These are phyloP conservation scores for Cercospora sojina DNA, from an alignment of 2,329 filamentous ascomycete species.

Conservation along the genomic window DNA sequence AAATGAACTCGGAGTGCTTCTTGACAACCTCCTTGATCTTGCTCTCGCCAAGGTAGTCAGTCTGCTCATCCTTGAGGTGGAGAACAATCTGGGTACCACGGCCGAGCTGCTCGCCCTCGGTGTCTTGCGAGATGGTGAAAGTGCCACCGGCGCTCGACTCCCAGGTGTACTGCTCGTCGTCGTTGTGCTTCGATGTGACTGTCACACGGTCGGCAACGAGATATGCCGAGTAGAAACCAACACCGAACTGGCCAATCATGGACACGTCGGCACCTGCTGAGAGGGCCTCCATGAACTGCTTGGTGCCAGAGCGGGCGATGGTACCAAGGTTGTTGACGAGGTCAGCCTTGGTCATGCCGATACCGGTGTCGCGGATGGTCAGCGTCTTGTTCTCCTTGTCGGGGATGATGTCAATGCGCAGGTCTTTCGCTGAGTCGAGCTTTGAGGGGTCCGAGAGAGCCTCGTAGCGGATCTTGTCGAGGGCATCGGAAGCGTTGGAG, in stretches of 20 bases:
- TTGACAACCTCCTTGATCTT: conserved; percentile 99
- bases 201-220: conserved; percentile 95
- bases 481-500: conserved; percentile 97
- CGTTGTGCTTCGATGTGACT: conserved; percentile 98
- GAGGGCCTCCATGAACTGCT: conserved; percentile 99
- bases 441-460: conserved; percentile 94
- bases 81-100: conserved; percentile 98
- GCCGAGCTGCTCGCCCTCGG: conserved; percentile 84
- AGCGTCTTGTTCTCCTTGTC: conserved; percentile 97
- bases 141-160: conserved; percentile 96
- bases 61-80: conserved; percentile 99
- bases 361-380: conserved; percentile 96
- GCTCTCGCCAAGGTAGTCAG: conserved; percentile 96
- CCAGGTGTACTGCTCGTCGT: conserved; percentile 99
- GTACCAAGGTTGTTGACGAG: conserved; percentile 99
- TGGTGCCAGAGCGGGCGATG: conserved; percentile 97
- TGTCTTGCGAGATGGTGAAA: conserved; percentile 89
- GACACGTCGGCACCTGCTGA: conserved; percentile 98
- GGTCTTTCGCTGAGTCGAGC: conserved; percentile 95
- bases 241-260: conserved; percentile 99
- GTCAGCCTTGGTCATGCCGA: conserved; percentile 99
- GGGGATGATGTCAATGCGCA: conserved; percentile 98
- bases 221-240: conserved; percentile 99
- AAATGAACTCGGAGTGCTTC: conserved; percentile 99
- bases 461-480: conserved; percentile 99